Conservation (phyloP, 768 basidiomycete species). For the Naganishia vishniacii region DNA sequence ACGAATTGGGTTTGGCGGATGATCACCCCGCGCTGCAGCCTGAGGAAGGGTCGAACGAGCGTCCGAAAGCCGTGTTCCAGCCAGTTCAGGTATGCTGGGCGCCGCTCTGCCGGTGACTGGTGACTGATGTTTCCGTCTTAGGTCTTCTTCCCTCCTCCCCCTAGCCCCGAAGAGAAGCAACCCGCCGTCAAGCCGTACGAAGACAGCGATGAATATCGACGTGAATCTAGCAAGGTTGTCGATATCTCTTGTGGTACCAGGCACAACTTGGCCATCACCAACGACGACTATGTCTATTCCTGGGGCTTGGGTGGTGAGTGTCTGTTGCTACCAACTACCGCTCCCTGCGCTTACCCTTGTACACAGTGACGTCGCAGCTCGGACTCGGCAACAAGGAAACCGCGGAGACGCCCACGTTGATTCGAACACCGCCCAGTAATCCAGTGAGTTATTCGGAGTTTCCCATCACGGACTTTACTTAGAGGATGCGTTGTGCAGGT, state of each 20-base stretch:
- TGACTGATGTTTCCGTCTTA: conserved; percentile 7
- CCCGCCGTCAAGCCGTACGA: conserved; percentile 44
- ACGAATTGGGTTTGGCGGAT: conserved; percentile 63
- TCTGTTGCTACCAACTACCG: no score
- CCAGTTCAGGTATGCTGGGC: conserved; percentile 32
- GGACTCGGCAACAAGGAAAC: conserved; percentile 49
- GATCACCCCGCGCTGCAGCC: conserved; percentile 50
- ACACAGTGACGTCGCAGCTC: conserved; percentile 45
- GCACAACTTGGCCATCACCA: conserved; percentile 50
- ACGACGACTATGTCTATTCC: conserved; percentile 49
- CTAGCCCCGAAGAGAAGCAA: conserved; percentile 45
- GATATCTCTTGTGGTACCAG: conserved; percentile 49
- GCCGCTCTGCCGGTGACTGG: neutral
- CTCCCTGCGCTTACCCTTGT: neutral
- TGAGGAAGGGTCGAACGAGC: conserved; percentile 29
- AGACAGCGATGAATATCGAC: conserved; percentile 33
- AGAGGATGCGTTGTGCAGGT: no score
- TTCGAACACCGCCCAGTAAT: conserved; percentile 36
- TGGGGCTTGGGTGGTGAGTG: conserved; percentile 52
- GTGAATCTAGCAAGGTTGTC: conserved; percentile 45
- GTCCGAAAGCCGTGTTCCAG: conserved; percentile 25
- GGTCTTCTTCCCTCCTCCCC: conserved; percentile 51
- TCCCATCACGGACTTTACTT: no score
- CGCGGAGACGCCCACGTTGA: conserved; percentile 44
- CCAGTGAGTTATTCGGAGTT: no score